Percentiles rank a stretch among this genome's conserved stretches.
phyloP scores from a whole-genome alignment of 345 rosid genomes.

The Aurinia saxatilis region DNA sequence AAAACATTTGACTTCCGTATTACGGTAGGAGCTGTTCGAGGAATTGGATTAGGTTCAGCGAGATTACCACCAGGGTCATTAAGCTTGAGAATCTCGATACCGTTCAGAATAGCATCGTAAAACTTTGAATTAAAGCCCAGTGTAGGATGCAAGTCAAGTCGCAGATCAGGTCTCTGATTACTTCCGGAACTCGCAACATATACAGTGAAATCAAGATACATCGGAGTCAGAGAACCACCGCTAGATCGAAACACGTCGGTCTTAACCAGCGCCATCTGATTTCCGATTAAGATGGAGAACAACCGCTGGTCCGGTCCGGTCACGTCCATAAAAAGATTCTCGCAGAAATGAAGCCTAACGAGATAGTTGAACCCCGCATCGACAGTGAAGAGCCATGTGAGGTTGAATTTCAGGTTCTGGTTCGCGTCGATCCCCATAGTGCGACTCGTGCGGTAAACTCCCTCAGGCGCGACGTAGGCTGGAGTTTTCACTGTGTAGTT shows the following conservation, averaged over 20 bases:
- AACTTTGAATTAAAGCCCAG: too few relatives aligned
- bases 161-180: too few relatives aligned
- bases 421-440: too few relatives aligned
- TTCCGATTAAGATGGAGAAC: slow-evolving; percentile 6
- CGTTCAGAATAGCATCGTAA: too few relatives aligned
- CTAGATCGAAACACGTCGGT: slow-evolving; percentile 13
- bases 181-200: neutral
- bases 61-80: too few relatives aligned
- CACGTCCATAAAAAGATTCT: neutral
- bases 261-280: neutral
- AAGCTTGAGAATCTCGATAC: too few relatives aligned
- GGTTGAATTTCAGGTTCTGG: slow-evolving; percentile 3
- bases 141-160: too few relatives aligned
- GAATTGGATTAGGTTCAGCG: too few relatives aligned
- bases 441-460: slow-evolving; percentile 8
- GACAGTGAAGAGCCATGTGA: slow-evolving; percentile 33
- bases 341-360: slow-evolving; percentile 34
- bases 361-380: neutral
- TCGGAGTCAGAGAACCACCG: slow-evolving; percentile 22
- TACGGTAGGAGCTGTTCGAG: too few relatives aligned
- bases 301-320: neutral
- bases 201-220: slow-evolving; percentile 21
- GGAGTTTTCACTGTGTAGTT: neutral
- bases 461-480: slow-evolving; percentile 14
- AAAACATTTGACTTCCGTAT: too few relatives aligned